Base-by-base conservation (phyloP, 768 basidiomycete genomes). In the Pleurotus citrinopileatus region DNA sequence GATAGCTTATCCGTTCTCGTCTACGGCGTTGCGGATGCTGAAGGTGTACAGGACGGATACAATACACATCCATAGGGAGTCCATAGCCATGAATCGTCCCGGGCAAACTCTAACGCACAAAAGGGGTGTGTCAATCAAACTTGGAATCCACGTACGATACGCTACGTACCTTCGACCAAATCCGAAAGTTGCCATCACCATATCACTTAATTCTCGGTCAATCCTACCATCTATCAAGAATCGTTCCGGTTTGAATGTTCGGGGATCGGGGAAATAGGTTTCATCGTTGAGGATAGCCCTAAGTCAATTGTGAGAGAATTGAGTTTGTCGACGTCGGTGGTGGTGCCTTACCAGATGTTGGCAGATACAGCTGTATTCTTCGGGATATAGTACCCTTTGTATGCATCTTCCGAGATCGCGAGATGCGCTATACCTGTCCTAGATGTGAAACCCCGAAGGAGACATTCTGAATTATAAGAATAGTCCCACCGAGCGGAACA, bases 231-330 rank as follows among this genome's bases (percentile, higher is more conserved):
- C 59, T 19, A 56, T 51, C 10, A 72, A 54, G 50, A 70, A 76
- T 19, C 76, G 64, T 34, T 74, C 72, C 7, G 74, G 74, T 0
- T 57, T 59, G 57, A 77, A 77, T 7, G 61, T 46, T 10, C 64
- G 59, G 17, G 74, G 71, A n/a, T 70, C 59, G 1, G 69, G 67
- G 47, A 75, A 77, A 4, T 58, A 54, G 27, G 54, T 52, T 47
- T 65, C 61, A 20, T 75, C 67, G 37, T 70, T 72, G n/a, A 63
- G 52, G 34, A 75, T 58, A 8, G 65, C 66, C 73, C 73, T 67
- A 25, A 44, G 22, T 44, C n/a, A 2, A 29, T 9, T 26, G 15
- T 3, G 27, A 20, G 15, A 15, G 25, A 50, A 22, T 44, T 17
- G 20, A 20, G 12, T 13, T 25, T 44, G 17, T 26, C 20, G 2